These are phyloP conservation scores for Pyracantha coccinea DNA, from an alignment of 331 rosid genomes.

Conservation along the genomic window DNA sequence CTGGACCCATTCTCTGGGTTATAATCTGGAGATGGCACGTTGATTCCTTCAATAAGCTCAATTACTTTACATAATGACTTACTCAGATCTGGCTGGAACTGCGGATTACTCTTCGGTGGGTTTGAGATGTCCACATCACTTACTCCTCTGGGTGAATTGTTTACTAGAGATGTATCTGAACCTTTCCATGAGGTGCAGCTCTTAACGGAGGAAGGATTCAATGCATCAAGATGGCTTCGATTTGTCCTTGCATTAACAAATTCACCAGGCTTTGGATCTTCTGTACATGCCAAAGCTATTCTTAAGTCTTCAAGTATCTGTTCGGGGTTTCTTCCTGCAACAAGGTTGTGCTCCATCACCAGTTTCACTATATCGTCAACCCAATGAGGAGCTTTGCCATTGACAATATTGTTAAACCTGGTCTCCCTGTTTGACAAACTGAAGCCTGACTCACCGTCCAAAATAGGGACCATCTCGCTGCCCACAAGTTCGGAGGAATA, in stretches of 20 bases:
- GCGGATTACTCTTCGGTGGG: conserved; percentile 18
- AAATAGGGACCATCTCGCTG: conserved; percentile 35
- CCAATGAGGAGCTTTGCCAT: conserved; percentile 45
- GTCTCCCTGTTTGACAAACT: conserved; percentile 27
- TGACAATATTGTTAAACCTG: conserved; percentile 15
- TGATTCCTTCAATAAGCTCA: conserved; percentile 77
- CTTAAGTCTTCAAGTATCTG: conserved; percentile 43
- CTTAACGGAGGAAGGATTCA: conserved; percentile 13
- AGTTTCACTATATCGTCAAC: conserved; percentile 47
- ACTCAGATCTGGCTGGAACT: conserved; percentile 28
- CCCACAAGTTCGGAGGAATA: conserved; percentile 26
- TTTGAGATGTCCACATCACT: conserved; percentile 14
- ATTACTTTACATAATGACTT: conserved; percentile 57
- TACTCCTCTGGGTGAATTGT: conserved; percentile 24
- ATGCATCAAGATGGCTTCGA: conserved; percentile 23
- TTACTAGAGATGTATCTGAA: conserved; percentile 13
- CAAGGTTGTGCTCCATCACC: conserved; percentile 43
- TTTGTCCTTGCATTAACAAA: conserved; percentile 19
- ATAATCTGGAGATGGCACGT: conserved; percentile 34
- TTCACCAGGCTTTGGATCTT: conserved; percentile 15
- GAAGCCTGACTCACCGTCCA: conserved; percentile 33
- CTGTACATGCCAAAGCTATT: conserved; percentile 32
- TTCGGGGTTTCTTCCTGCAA: conserved; percentile 29
- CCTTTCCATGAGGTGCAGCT: conserved; percentile 21
- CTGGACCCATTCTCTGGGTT: conserved; percentile 25